These are phyloP conservation scores for Fusarium bulbicola DNA, from an alignment of 2,329 filamentous ascomycete species.

Conservation along the genomic window DNA sequence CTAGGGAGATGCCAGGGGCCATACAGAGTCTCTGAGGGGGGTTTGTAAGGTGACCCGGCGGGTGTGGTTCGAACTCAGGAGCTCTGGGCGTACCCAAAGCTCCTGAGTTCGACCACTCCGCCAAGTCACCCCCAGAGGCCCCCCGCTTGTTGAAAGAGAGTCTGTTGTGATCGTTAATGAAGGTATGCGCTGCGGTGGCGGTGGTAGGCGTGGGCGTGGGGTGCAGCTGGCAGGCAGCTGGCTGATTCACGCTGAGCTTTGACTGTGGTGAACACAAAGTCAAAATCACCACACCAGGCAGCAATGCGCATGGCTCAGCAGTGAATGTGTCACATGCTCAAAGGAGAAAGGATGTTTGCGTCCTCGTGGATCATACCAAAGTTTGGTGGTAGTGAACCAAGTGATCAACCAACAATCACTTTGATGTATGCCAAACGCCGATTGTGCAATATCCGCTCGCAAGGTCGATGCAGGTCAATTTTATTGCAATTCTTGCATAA, in stretches of 20 bases:
- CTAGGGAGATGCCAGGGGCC: constrained; percentile 26
- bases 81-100: neutral
- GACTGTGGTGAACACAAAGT: neutral
- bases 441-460: neutral
- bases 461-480: neutral
- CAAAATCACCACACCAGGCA: neutral
- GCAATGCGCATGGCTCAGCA: neutral
- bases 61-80: constrained; percentile 8
- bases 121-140: neutral
- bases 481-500: neutral
- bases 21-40: constrained; percentile 36
- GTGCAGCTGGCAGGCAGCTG: constrained; percentile 18
- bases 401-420: neutral
- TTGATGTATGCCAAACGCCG: neutral
- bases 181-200: neutral
- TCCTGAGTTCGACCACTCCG: neutral
- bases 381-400: neutral
- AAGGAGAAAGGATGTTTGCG: neutral
- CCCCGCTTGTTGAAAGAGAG: constrained; percentile 12
- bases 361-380: neutral
- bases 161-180: constrained; percentile 5
- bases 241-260: neutral
- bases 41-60: neutral
- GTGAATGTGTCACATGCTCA: neutral
- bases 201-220: neutral